These are phyloP conservation scores for Laguncularia racemosa DNA, from an alignment of 345 rosid species.

Conservation along the genomic window DNA sequence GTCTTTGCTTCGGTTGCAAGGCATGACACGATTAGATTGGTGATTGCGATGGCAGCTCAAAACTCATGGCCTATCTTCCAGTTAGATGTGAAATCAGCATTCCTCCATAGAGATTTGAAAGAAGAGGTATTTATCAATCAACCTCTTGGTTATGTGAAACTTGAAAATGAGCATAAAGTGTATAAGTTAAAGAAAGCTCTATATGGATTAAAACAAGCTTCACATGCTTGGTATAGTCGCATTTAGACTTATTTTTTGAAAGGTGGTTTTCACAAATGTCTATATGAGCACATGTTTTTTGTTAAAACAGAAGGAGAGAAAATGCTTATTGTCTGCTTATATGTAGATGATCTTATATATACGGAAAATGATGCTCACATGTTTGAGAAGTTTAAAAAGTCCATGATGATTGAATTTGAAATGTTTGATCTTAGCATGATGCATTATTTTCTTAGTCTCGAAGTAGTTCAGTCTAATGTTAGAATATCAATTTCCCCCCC, in stretches of 20 bases:
- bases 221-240: background rate
- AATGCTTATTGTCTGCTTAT: too few relatives aligned
- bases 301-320: too few relatives aligned
- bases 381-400: too few relatives aligned
- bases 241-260: background rate
- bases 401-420: background rate
- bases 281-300: background rate
- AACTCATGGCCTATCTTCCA: background rate
- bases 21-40: too few relatives aligned
- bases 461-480: background rate
- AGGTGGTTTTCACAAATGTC: background rate
- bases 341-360: too few relatives aligned
- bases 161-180: background rate
- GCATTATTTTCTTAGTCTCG: constrained; percentile 4
- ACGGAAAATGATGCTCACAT: too few relatives aligned
- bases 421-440: constrained; percentile 6
- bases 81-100: constrained; percentile 1
- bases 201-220: constrained; percentile 4
- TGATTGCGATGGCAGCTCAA: too few relatives aligned
- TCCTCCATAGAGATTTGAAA: background rate
- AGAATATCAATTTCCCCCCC: background rate
- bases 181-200: constrained; percentile 4
- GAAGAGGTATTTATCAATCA: constrained; percentile 2
- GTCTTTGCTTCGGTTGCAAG: too few relatives aligned
- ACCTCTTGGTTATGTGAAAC: background rate